phyloP scores from a whole-genome alignment of 352 stramenopile genomes.

The Pythium apleroticum region DNA sequence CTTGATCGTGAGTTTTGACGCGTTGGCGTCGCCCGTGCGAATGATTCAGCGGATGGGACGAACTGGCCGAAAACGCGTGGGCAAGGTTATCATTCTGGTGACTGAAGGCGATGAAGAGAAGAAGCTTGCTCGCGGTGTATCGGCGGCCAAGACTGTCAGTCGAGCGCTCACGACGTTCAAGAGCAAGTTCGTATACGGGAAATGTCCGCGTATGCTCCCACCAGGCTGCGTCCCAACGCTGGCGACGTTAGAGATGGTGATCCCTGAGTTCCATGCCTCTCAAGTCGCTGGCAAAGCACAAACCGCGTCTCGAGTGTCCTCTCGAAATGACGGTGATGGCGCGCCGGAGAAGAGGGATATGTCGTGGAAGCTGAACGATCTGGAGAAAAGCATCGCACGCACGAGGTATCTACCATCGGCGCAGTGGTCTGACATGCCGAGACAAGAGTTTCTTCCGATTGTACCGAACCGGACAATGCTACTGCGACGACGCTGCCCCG shows the following conservation, averaged over 20 bases:
- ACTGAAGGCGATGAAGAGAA: slow-evolving; percentile 90
- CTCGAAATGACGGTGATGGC: slow-evolving; percentile 7
- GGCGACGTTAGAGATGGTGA: slow-evolving; percentile 63
- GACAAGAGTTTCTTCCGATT: slow-evolving; percentile 46
- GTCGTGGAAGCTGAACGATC: slow-evolving; percentile 63
- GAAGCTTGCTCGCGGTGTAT: slow-evolving; percentile 77
- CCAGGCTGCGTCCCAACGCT: slow-evolving; percentile 48
- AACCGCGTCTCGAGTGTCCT: neutral
- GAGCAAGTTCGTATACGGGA: slow-evolving; percentile 86
- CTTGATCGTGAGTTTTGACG: slow-evolving; percentile 94
- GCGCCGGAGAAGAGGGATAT: slow-evolving; percentile 16
- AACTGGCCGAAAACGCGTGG: slow-evolving; percentile 95
- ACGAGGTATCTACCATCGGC: slow-evolving; percentile 44
- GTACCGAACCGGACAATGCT: slow-evolving; percentile 39
- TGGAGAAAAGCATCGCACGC: slow-evolving; percentile 50
- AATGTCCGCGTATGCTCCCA: slow-evolving; percentile 74
- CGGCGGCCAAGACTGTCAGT: slow-evolving; percentile 77
- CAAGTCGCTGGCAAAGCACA: slow-evolving; percentile 64
- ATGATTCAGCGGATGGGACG: slow-evolving; percentile 95
- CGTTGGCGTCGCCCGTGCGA: slow-evolving; percentile 93
- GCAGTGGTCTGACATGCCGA: slow-evolving; percentile 32
- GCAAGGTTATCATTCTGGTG: slow-evolving; percentile 87
- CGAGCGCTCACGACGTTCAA: slow-evolving; percentile 88
- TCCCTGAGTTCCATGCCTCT: slow-evolving; percentile 76
- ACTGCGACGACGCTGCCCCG: slow-evolving; percentile 30